Conservation (phyloP, 2,329 filamentous ascomycete species). For the Calonectria pteridis region DNA sequence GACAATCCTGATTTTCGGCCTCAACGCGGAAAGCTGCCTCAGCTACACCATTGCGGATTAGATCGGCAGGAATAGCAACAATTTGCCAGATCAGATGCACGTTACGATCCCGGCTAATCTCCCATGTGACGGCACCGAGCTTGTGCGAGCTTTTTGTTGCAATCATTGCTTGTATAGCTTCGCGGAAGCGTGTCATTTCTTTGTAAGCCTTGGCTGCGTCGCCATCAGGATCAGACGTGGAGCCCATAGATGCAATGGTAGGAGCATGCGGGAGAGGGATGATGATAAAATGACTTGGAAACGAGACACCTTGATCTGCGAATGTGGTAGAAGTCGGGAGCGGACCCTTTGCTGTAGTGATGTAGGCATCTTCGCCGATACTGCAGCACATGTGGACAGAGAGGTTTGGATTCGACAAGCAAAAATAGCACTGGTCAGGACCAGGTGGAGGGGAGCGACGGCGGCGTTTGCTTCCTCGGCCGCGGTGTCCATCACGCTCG, state of each 20-base stretch:
- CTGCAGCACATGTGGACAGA: constrained; percentile 90
- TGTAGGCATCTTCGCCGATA: constrained; percentile 87
- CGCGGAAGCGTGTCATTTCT: constrained; percentile 88
- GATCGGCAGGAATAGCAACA: constrained; percentile 77
- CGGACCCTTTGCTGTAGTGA: constrained; percentile 93
- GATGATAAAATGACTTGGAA: constrained; percentile 90
- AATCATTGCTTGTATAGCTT: constrained; percentile 84
- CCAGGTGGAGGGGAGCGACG: constrained; percentile 70
- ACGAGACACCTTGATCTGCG: constrained; percentile 71
- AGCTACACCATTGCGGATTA: constrained; percentile 79
- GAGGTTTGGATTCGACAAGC: constrained; percentile 86
- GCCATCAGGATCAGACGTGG: constrained; percentile 62
- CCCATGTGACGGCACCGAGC: constrained; percentile 90
- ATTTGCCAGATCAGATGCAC: constrained; percentile 97
- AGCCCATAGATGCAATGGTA: constrained; percentile 76
- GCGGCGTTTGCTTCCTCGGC: constrained; percentile 60
- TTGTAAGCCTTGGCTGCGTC: constrained; percentile 72
- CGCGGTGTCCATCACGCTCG: constrained; percentile 57
- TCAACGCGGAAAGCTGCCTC: constrained; percentile 91
- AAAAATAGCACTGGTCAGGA: constrained; percentile 93
- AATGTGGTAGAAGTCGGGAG: constrained; percentile 80
- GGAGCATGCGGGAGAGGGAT: constrained; percentile 88
- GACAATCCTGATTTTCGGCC: constrained; percentile 78
- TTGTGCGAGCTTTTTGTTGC: constrained; percentile 63
- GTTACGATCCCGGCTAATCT: constrained; percentile 84